These are phyloP conservation scores for Stereum hirsutum DNA, from an alignment of 1,284 basidiomycete species.

Conservation along the genomic window DNA sequence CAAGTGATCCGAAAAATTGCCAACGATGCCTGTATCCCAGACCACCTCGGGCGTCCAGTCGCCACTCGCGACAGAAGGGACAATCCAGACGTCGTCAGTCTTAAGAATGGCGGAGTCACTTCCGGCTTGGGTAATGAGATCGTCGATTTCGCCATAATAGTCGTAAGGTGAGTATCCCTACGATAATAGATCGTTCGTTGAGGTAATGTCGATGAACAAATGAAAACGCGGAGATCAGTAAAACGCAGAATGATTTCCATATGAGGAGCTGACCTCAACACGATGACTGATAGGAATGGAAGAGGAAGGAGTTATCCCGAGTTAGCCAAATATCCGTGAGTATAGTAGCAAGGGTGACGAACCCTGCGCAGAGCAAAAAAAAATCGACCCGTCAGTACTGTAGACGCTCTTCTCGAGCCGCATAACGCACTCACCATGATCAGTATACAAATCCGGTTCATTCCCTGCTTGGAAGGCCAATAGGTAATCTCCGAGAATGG, in stretches of 20 bases:
- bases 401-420: too few relatives aligned
- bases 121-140: slow-evolving; percentile 29
- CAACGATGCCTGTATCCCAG: slow-evolving; percentile 51
- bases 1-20: slow-evolving; percentile 34
- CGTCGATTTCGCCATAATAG: slow-evolving; percentile 42
- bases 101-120: slow-evolving; percentile 30
- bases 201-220: too few relatives aligned
- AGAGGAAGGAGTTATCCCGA: slow-evolving; percentile 13
- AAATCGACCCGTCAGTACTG: too few relatives aligned
- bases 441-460: slow-evolving; percentile 45
- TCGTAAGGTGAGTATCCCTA: slow-evolving; percentile 29
- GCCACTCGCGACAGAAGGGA: slow-evolving; percentile 39
- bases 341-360: too few relatives aligned
- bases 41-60: slow-evolving; percentile 43
- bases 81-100: slow-evolving; percentile 40
- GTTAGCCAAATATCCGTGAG: slow-evolving; percentile 1
- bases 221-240: too few relatives aligned
- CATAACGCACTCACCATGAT: slow-evolving; percentile 10
- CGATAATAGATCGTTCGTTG: too few relatives aligned
- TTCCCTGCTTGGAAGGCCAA: slow-evolving; percentile 41
- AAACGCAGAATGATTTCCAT: too few relatives aligned
- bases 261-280: neutral
- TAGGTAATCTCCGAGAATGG: slow-evolving; percentile 31
- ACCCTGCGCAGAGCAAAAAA: too few relatives aligned
- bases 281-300: slow-evolving; percentile 14